Percentiles rank a stretch among this genome's conserved stretches.
These are phyloP conservation scores for Moricandia arvensis DNA, from an alignment of 345 rosid genomes.

Conservation along the genomic window DNA sequence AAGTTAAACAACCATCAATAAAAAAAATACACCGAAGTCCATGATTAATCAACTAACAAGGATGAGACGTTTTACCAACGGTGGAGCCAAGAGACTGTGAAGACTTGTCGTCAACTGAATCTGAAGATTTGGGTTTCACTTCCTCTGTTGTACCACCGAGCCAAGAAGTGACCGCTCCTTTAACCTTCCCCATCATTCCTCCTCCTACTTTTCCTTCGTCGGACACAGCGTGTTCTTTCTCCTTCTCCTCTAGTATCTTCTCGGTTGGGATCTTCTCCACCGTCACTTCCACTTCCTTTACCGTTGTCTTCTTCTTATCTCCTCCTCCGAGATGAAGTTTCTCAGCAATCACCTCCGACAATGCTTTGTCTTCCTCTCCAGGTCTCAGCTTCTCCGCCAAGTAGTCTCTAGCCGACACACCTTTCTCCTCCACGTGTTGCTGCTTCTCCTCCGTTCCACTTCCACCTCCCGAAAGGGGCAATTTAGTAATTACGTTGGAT, in stretches of 20 bases:
- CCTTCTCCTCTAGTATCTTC: slow-evolving; percentile 10
- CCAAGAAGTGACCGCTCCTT: slow-evolving; percentile 60
- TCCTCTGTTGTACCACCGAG: slow-evolving; percentile 33
- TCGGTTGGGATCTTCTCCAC: slow-evolving; percentile 39
- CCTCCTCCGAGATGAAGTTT: slow-evolving; percentile 42
- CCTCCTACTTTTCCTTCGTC: slow-evolving; percentile 19
- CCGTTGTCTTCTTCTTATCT: slow-evolving; percentile 37
- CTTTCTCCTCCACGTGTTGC: slow-evolving; percentile 38
- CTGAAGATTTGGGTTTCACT: not conserved
- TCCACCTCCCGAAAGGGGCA: slow-evolving; percentile 31
- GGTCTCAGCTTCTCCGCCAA: slow-evolving; percentile 67
- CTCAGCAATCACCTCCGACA: slow-evolving; percentile 57
- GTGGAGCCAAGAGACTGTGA: slow-evolving; percentile 35
- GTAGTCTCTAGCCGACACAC: slow-evolving; percentile 50
- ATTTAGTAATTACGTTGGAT: slow-evolving; percentile 35
- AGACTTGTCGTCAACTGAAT: slow-evolving; percentile 13
- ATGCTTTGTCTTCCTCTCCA: slow-evolving; percentile 69
- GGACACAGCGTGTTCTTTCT: not conserved
- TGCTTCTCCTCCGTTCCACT: not conserved
- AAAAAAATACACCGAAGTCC: not conserved
- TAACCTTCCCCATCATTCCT: slow-evolving; percentile 50
- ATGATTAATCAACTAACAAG: not conserved
- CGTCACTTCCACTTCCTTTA: slow-evolving; percentile 51
- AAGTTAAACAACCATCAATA: not conserved
- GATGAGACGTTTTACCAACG: slow-evolving; percentile 17